Evolutionary conservation across 306 rosid species (phyloP).

Genomic region (Astragalus membranaceus): DNA sequence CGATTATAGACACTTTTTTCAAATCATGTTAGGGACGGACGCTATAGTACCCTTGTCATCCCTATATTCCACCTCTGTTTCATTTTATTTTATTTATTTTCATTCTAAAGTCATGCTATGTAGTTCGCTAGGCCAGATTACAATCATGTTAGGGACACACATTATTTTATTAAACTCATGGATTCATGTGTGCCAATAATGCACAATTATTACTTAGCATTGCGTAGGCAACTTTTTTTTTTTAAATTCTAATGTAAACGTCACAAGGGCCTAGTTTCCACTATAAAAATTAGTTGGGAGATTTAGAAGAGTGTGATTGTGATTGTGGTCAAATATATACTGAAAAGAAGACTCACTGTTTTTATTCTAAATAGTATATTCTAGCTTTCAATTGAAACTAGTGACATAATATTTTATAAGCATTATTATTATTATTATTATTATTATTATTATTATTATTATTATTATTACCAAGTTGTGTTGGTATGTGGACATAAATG

Average conservation of each 20-base stretch:
- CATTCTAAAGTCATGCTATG: not conserved
- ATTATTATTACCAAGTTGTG: constrained; percentile 35
- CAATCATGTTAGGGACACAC: not conserved
- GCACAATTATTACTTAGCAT: not conserved
- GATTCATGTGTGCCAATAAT: constrained; percentile 7
- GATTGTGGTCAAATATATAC: no score
- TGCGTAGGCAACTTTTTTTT: not conserved
- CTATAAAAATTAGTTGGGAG: constrained; percentile 49
- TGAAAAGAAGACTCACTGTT: constrained; percentile 29
- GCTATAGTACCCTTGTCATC: no score
- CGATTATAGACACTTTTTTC: no score
- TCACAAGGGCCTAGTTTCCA: constrained; percentile 25
- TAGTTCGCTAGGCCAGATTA: not conserved
- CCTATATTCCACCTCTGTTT: no score
- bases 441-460: no score
- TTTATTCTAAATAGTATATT: constrained; percentile 7
- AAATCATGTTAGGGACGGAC: no score
- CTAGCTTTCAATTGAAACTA: constrained; percentile 28
- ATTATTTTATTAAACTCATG: not conserved
- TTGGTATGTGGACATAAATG: constrained; percentile 15
- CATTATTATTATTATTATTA: no score
- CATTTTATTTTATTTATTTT: not conserved
- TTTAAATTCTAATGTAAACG: not conserved
- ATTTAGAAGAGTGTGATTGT: no score
- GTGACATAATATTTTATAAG: constrained; percentile 18